Base-by-base conservation (phyloP, 2,329 filamentous ascomycete genomes). In the Phoma sp. region DNA sequence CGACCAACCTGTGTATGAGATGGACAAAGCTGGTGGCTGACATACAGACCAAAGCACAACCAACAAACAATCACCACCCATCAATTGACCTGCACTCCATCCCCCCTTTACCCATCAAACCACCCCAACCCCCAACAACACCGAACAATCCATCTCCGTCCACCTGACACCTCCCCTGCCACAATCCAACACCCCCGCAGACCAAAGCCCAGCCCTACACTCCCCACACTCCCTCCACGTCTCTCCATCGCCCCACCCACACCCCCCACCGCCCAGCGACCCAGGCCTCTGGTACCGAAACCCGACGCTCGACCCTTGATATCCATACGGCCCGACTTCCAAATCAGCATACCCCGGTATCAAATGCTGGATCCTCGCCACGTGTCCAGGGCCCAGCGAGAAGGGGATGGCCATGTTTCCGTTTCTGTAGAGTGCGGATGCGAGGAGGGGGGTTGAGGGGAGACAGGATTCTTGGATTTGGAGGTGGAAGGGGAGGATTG, bases 401-500 rank as follows among this genome's bases (percentile, higher is more conserved):
- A 58, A 22, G 1, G 25, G 8, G 7, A 47, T 35, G 6, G 19
- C 29, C n/a, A 54, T 48, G 15, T 61, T 46, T 5, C 53, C 53
- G 38, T 56, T 56, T 1, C 6, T 31, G 41, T 50, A 56, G 6
- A 38, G 12, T 10, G 33, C 53, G 17, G n/a, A 8, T 12, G 53
- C 53, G 29, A 10, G 13, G 7, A 33, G 41, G 2, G 25, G 41
- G 3, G 10, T 10, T 43, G 24, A 43, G 12, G n/a, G 17, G 19
- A 27, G 6, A 19, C 47, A 47, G 37, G 40, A 51, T 15, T 56
- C 53, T 36, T 29, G 43, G 9, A 60, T 15, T 2, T 50, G 35
- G 13, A 62, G 21, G 52, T 62, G 54, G 37, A 64, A 67, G 35
- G 64, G 55, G 6, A 62, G 39, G 48, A 64, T 55, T n/a, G 49